These are phyloP conservation scores for Yamadazyma kitorensis DNA, from an alignment of 805 yeast species.

Conservation along the genomic window DNA sequence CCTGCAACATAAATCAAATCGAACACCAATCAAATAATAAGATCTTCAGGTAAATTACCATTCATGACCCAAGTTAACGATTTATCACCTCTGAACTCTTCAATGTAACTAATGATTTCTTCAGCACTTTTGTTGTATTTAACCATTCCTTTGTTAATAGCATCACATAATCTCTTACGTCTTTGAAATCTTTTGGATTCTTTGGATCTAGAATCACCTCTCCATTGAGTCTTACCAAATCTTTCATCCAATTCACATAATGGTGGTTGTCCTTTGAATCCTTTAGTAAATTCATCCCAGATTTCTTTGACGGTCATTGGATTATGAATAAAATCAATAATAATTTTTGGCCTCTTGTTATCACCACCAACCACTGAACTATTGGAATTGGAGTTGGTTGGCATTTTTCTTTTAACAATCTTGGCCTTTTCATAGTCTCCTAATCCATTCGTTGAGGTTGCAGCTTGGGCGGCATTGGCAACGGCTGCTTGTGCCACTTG, in stretches of 20 bases:
- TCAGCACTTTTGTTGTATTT: constrained; percentile 40
- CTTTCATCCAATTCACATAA: constrained; percentile 40
- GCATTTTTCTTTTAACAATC: constrained; percentile 4
- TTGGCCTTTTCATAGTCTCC: constrained; percentile 7
- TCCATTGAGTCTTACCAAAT: constrained; percentile 44
- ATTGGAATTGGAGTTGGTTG: not conserved
- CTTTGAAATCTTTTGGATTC: constrained; percentile 44
- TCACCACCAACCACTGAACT: not conserved
- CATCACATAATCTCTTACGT: constrained; percentile 42
- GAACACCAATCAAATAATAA: constrained; percentile 8
- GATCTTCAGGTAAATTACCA: constrained; percentile 35
- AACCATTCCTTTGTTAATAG: constrained; percentile 39
- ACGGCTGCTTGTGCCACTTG: constrained; percentile 17
- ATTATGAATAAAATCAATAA: constrained; percentile 39
- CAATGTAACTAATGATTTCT: constrained; percentile 39
- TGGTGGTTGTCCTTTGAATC: constrained; percentile 44
- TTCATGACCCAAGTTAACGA: constrained; percentile 47
- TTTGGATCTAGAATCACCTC: constrained; percentile 45
- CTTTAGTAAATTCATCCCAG: constrained; percentile 43
- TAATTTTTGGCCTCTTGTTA: constrained; percentile 35
- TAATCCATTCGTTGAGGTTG: constrained; percentile 8
- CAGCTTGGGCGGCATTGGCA: constrained; percentile 17
- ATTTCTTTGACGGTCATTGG: constrained; percentile 45
- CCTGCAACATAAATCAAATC: not conserved
- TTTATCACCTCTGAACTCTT: constrained; percentile 41